These are phyloP conservation scores for Pichia nanzhaoensis DNA, from an alignment of 805 yeast species.

Conservation along the genomic window DNA sequence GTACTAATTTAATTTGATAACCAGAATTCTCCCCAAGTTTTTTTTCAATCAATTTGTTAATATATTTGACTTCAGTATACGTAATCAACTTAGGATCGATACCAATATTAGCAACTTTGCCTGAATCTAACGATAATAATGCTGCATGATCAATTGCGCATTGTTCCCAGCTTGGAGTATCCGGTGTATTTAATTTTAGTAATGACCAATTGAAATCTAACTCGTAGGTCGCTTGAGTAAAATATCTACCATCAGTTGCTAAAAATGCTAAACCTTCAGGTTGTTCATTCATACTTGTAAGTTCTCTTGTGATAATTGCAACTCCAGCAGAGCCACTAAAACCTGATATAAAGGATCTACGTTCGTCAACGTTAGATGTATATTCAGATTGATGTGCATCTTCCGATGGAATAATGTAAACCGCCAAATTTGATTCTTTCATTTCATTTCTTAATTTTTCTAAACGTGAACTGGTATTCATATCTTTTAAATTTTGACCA, in stretches of 20 bases:
- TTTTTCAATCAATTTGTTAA: slow-evolving; percentile 29
- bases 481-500: slow-evolving; percentile 28
- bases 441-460: slow-evolving; percentile 55
- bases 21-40: slow-evolving; percentile 21
- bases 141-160: slow-evolving; percentile 49
- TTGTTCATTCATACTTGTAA: slow-evolving; percentile 40
- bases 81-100: slow-evolving; percentile 47
- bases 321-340: slow-evolving; percentile 58
- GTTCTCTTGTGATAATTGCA: slow-evolving; percentile 50
- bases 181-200: slow-evolving; percentile 44
- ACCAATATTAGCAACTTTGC: slow-evolving; percentile 29
- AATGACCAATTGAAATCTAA: slow-evolving; percentile 55
- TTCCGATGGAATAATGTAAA: slow-evolving; percentile 58
- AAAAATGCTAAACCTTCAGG: slow-evolving; percentile 53
- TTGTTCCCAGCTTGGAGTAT: slow-evolving; percentile 50
- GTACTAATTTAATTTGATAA: slow-evolving; percentile 36
- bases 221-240: slow-evolving; percentile 51
- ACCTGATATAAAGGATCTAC: slow-evolving; percentile 51
- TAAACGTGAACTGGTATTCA: slow-evolving; percentile 40
- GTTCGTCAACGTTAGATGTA: slow-evolving; percentile 46
- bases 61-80: slow-evolving; percentile 28
- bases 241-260: slow-evolving; percentile 57
- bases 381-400: slow-evolving; percentile 64
- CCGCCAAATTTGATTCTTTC: slow-evolving; percentile 52
- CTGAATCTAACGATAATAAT: slow-evolving; percentile 42